A percentile compares a stretch with the other conserved stretches of the same genome.
Conservation (phyloP, 2,329 filamentous ascomycete genomes). For the Pseudophaeomoniella oleicola region DNA sequence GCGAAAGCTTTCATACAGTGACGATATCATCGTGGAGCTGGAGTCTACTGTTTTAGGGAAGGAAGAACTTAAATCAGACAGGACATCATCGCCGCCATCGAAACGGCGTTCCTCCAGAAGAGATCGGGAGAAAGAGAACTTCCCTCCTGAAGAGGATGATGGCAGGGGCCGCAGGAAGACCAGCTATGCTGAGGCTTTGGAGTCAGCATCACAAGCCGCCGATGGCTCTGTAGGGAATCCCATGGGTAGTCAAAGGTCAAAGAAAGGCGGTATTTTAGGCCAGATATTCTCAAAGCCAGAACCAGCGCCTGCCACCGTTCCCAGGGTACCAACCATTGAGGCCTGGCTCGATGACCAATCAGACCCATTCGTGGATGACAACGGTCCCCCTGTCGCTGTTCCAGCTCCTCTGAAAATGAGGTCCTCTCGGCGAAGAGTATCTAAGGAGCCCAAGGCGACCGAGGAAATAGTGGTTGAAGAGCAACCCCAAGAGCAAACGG, state of each 20-base stretch:
- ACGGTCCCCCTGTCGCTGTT: conserved; percentile 18
- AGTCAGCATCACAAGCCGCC: conserved; percentile 14
- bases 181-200: conserved; percentile 11
- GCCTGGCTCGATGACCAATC: conserved; percentile 45
- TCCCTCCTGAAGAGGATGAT: conserved; percentile 1
- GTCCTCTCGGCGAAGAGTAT: conserved; percentile 16
- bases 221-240: conserved; percentile 9
- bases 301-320: conserved; percentile 20
- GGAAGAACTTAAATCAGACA: neutral
- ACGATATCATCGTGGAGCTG: neutral
- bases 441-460: neutral
- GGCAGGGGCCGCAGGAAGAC: conserved; percentile 5
- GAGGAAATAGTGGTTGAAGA: conserved; percentile 14
- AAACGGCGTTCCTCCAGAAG: conserved; percentile 18
- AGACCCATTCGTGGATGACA: conserved; percentile 38
- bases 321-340: conserved; percentile 40
- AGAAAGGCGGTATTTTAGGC: conserved; percentile 26
- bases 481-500: conserved; percentile 11
- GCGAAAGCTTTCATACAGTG: neutral
- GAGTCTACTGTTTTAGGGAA: neutral
- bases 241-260: conserved; percentile 14
- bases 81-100: neutral
- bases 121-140: conserved; percentile 6
- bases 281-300: conserved; percentile 30
- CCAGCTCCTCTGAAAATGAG: conserved; percentile 27